Evolutionary conservation across 257 asterid species (phyloP), one percentile per base, ranked within the genome.

Genomic region (Linaria vulgaris): DNA sequence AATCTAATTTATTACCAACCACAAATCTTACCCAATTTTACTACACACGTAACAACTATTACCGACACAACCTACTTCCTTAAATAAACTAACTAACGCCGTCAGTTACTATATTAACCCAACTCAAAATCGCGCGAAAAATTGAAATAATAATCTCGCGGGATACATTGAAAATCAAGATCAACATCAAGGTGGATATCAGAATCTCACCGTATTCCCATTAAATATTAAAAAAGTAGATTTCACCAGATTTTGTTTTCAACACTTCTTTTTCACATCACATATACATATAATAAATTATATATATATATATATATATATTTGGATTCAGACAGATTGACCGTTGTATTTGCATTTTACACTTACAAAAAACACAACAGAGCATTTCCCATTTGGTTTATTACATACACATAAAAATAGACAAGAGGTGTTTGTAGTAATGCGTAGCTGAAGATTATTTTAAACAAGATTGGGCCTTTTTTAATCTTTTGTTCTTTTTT

Each of bases 181-280:
- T 71, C 76, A 72, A 24, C 72, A 66, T 69, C 77, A 76, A 83
- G 78, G 84, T 78, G 80, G 85, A 81, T 79, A 76, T 76, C 68
- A 75, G 88, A 84, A 84, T 84, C 85, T 81, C 74, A 76, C 83
- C 77, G 46, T 56, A 76, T 74, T 38, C 16, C 16, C 21, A 12
- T 63, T 66, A 61, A 56, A 41, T 60, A 79, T 67, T 66, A 44
- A 63, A 74, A 78, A 82, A 76, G 84, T 63, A 79, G 94, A 83
- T 39, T 75, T 83, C 76, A 23, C 66, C 80, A 75, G 94, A 85
- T 85, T 74, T 80, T 85, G 50, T 79, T 70, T 78, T 66, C 60
- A 79, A 68, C 64, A 77, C 76, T 69, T 72, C 27, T 24, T 74
- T 78, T 56, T 76, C 44, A 30, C 37, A 30, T 39, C n/a, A n/a